Base-by-base conservation (phyloP, 2,329 filamentous ascomycete species). In the Leptographium lundbergii region DNA sequence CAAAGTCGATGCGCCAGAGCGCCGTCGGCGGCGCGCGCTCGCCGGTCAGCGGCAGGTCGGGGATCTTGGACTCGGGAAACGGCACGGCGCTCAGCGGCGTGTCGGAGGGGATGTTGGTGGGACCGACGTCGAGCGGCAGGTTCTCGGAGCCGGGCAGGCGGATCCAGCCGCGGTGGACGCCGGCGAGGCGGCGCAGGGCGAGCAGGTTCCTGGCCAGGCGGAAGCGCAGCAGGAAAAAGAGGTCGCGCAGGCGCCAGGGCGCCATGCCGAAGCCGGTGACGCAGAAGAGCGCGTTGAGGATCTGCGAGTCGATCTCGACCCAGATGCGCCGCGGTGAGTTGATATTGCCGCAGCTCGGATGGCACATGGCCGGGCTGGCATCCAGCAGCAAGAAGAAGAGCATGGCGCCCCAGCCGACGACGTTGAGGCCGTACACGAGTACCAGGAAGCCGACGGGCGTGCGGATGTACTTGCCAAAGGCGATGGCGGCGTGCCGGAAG, bases 351-450 rank as follows among this genome's bases (percentile, higher is more conserved):
- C 88, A 92, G 42, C 75, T 75, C 0, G 80, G 85, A 65, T 77
- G 69, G 74, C 89, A 90, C 87, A 90, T 90, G 61, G 82, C 82
- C 7, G 86, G 85, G 2, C 82, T 75, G 59, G 80, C 89, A 66
- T 90, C 89, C 74, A 85, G 87, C 29, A 95, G 81, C 2, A 96
- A 76, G 22, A 95, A 75, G 72, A 95, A 95, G 39, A 95, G 78
- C 90, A 95, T 95, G 60, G 87, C 89, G 57, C 90, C 90, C 90
- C 90, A 95, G 0, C 88, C 91, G 11, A 95, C 82, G 24, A 95
- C 81, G 63, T 92, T 91, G 60, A 94, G 78, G 14, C 86, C 84
- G 70, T 95, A 95, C 6, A 95, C 70, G 2, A 85, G 87, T 48
- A 92, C 81, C 58, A 89, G 74, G 68, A 94, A 90, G 3, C 90